Evolutionary conservation across 768 basidiomycete genomes (phyloP).

Genomic region (Calvatia gigantea): DNA sequence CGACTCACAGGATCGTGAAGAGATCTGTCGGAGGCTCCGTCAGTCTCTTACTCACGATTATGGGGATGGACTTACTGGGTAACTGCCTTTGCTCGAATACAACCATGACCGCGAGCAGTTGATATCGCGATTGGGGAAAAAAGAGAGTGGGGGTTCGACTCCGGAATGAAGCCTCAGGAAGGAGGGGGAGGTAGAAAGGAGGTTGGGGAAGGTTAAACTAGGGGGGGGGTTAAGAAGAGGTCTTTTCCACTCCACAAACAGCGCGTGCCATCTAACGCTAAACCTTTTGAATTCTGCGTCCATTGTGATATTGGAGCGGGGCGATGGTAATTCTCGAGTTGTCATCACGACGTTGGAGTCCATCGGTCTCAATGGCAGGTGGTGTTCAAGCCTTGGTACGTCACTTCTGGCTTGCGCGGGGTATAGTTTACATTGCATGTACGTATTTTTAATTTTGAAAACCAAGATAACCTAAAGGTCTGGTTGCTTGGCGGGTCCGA

Average conservation of each 20-base stretch:
- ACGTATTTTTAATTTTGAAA: not conserved
- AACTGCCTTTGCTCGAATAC: conserved; percentile 17
- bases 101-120: conserved; percentile 3
- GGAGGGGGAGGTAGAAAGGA: conserved; percentile 13
- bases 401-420: not conserved
- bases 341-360: conserved; percentile 20
- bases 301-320: not conserved
- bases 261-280: conserved; percentile 6
- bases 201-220: conserved; percentile 11
- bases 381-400: not conserved
- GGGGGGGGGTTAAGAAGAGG: conserved; percentile 10
- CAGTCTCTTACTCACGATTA: not conserved
- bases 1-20: not conserved
- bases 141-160: conserved; percentile 1
- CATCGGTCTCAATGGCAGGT: not conserved
- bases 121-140: conserved; percentile 9
- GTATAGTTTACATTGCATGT: not conserved
- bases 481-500: too few species aligned
- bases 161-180: not conserved
- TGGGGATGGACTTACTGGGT: conserved; percentile 8
- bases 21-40: not conserved
- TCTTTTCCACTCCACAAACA: conserved; percentile 18
- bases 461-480: too few species aligned
- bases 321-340: conserved; percentile 9
- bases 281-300: conserved; percentile 12